Evolutionary conservation across 495 filamentous ascomycete genomes (phyloP).

Genomic region (Xylaria venustula): DNA sequence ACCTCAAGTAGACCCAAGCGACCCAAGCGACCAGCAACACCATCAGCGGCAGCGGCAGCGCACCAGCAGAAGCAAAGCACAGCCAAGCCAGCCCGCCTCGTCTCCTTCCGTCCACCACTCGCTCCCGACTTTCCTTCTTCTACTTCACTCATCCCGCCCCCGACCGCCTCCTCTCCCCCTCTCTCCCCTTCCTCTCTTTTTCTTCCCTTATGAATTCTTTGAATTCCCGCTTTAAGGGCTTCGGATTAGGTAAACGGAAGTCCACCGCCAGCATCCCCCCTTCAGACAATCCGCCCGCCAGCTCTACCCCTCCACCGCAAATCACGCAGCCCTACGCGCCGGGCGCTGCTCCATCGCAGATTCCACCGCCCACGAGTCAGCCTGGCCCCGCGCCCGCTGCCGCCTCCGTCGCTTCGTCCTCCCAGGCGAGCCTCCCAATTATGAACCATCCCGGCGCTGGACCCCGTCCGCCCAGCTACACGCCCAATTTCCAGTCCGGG

Average conservation of each 20-base stretch:
- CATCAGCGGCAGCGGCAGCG: neutral
- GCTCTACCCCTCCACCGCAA: conserved; percentile 45
- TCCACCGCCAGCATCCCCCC: conserved; percentile 48
- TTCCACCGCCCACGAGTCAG: conserved; percentile 20
- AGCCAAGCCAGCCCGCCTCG: conserved; percentile 20
- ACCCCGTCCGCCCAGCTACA: conserved; percentile 73
- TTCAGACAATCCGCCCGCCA: conserved; percentile 33
- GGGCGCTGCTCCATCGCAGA: conserved; percentile 25
- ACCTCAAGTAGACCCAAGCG: neutral
- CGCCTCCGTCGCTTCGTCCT: conserved; percentile 42
- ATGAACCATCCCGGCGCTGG: conserved; percentile 58
- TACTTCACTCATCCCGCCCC: conserved; percentile 14
- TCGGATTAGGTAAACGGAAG: conserved; percentile 57
- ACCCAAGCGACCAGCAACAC: neutral
- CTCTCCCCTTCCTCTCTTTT: conserved; percentile 17
- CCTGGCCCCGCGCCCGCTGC: conserved; percentile 40
- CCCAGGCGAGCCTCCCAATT: conserved; percentile 50
- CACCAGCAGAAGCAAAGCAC: neutral
- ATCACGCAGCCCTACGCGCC: conserved; percentile 38
- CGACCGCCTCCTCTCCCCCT: conserved; percentile 24
- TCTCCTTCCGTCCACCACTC: conserved; percentile 6
- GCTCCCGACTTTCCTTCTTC: conserved; percentile 8
- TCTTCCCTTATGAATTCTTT: conserved; percentile 58
- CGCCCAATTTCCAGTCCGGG: conserved; percentile 58
- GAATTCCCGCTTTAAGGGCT: conserved; percentile 60